Evolutionary conservation across 2,329 filamentous ascomycete genomes (phyloP).

Genomic region (Penicillium verrucosum): DNA sequence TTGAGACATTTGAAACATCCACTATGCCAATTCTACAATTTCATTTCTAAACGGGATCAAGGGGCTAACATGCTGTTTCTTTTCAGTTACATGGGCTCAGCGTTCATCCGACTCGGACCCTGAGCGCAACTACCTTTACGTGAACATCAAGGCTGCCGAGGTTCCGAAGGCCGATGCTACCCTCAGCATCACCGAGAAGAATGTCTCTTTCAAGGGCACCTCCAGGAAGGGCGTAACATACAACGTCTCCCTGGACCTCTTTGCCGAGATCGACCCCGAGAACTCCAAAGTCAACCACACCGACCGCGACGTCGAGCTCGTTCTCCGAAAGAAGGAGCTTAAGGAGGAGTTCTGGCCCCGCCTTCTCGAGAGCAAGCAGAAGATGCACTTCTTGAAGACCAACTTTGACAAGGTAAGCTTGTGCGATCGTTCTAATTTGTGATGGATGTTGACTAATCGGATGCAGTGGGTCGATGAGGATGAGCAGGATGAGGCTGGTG

Average conservation of each 20-base stretch:
- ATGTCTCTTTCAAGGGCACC: conserved; percentile 76
- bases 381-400: conserved; percentile 94
- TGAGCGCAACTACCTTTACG: conserved; percentile 90
- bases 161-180: conserved; percentile 71
- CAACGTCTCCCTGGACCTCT: conserved; percentile 82
- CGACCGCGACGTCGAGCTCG: conserved; percentile 79
- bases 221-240: conserved; percentile 86
- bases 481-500: conserved; percentile 86
- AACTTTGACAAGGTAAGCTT: conserved; percentile 85
- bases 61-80: conserved; percentile 12
- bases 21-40: background rate
- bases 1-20: background rate
- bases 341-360: conserved; percentile 95
- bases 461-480: conserved; percentile 89
- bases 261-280: conserved; percentile 79
- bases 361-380: conserved; percentile 84
- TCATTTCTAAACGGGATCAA: background rate
- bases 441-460: conserved; percentile 14
- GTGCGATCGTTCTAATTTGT: background rate
- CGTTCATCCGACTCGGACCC: conserved; percentile 78
- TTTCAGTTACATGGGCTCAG: conserved; percentile 94
- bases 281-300: conserved; percentile 87
- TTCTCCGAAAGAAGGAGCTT: conserved; percentile 95
- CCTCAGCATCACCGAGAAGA: conserved; percentile 75
- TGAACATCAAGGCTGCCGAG: conserved; percentile 87